phyloP scores from a whole-genome alignment of 352 stramenopile genomes.

The Globisporangium takayamanum region DNA sequence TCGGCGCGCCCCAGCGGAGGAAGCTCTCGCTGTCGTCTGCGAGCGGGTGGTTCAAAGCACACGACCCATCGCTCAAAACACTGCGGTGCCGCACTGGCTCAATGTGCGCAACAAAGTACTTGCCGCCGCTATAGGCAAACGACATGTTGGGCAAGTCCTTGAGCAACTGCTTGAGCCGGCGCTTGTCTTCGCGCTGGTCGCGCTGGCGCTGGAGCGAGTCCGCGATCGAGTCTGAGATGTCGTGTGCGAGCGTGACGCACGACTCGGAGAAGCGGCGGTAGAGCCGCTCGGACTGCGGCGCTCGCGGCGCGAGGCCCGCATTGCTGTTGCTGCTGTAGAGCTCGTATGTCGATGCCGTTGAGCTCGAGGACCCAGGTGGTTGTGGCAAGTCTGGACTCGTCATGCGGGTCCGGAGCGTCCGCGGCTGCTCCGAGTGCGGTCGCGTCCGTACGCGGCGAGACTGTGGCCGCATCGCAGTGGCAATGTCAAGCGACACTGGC shows the following conservation, averaged over 20 bases:
- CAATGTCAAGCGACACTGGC: conserved; percentile 12
- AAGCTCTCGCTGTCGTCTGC: conserved; percentile 19
- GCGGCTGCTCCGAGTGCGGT: conserved; percentile 7
- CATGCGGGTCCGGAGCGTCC: not conserved
- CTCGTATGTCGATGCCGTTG: not conserved
- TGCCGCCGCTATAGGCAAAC: conserved; percentile 42
- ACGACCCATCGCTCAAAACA: not conserved
- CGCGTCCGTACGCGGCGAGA: not conserved
- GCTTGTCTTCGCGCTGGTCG: conserved; percentile 42
- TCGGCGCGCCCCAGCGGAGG: conserved; percentile 58
- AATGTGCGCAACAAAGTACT: conserved; percentile 56
- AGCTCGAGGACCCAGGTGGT: not conserved
- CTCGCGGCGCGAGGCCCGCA: no score
- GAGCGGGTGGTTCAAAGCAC: not conserved
- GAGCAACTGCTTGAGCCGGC: conserved; percentile 41
- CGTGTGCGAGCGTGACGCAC: conserved; percentile 28
- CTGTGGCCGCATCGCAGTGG: conserved; percentile 3
- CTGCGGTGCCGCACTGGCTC: conserved; percentile 32
- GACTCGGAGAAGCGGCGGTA: conserved; percentile 22
- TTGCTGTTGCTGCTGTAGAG: not conserved
- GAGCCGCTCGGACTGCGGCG: conserved; percentile 6
- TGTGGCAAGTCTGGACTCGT: not conserved
- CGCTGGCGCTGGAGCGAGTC: conserved; percentile 39
- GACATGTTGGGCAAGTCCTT: conserved; percentile 77
- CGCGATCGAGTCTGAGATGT: conserved; percentile 18